A percentile compares a stretch with the other conserved stretches of the same genome.
These are phyloP conservation scores for Syzygium aqueum DNA, from an alignment of 345 rosid species.

Conservation along the genomic window DNA sequence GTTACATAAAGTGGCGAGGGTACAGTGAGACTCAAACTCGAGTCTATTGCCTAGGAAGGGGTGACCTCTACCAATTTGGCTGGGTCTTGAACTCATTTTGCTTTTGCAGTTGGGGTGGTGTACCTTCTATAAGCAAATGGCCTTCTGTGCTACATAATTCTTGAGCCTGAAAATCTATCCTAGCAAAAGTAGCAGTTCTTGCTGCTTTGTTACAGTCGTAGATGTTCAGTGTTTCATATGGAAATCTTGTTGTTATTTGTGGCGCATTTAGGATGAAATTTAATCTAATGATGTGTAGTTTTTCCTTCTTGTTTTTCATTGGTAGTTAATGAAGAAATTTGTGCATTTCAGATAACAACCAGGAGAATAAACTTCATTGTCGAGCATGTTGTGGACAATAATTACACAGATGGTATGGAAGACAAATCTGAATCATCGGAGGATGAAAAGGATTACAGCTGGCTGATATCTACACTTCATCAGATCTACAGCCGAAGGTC, in stretches of 20 bases:
- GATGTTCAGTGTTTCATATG: neutral
- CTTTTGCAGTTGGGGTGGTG: neutral
- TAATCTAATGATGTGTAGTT: neutral
- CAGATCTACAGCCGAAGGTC: constrained; percentile 96
- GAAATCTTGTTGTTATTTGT: neutral
- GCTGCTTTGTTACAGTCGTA: neutral
- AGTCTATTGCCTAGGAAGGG: neutral
- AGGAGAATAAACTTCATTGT: constrained; percentile 87
- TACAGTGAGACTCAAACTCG: neutral
- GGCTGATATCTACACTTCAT: constrained; percentile 86
- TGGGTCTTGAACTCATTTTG: neutral
- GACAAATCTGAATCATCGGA: constrained; percentile 33
- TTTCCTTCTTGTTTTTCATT: neutral
- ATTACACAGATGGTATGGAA: constrained; percentile 26
- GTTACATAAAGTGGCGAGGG: neutral
- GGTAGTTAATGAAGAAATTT: neutral
- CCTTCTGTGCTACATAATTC: neutral
- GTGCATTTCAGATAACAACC: constrained; percentile 72
- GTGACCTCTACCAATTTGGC: neutral
- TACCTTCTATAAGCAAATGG: neutral
- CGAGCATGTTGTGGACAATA: constrained; percentile 43
- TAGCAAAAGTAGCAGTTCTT: neutral
- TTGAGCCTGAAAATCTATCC: neutral
- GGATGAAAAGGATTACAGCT: constrained; percentile 75
- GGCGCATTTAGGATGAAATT: neutral